These are phyloP conservation scores for Chaetomium fimeti DNA, from an alignment of 495 filamentous ascomycete species.

Conservation along the genomic window DNA sequence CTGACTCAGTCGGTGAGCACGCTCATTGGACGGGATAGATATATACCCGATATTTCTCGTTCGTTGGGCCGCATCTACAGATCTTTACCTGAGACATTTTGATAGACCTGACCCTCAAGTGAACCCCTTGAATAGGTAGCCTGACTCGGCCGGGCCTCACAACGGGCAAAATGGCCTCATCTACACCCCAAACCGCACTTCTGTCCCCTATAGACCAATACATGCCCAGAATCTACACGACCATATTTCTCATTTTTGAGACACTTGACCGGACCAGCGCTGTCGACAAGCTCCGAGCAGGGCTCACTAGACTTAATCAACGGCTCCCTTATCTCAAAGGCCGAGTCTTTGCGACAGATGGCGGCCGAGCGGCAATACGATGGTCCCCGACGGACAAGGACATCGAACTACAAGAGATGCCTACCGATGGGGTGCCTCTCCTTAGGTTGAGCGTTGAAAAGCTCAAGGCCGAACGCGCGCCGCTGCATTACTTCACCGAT, in stretches of 20 bases:
- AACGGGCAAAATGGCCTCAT: not conserved
- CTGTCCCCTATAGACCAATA: not conserved
- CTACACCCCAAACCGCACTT: not conserved
- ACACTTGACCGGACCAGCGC: not conserved
- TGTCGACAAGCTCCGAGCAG: not conserved
- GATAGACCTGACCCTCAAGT: too few species aligned
- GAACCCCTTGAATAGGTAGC: too few species aligned
- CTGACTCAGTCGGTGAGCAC: too few species aligned
- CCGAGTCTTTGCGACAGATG: not conserved
- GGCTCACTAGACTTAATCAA: not conserved
- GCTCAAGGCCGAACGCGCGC: not conserved
- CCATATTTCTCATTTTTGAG: not conserved
- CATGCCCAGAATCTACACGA: not conserved
- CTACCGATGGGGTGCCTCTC: not conserved
- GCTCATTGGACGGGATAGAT: too few species aligned
- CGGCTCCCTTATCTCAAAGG: not conserved
- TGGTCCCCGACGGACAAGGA: not conserved
- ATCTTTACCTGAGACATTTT: too few species aligned
- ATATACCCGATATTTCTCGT: too few species aligned
- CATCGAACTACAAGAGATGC: not conserved
- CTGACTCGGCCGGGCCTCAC: too few species aligned
- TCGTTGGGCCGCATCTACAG: too few species aligned
- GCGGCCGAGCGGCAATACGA: not conserved
- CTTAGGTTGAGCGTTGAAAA: not conserved
- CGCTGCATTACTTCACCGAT: not conserved